Base-by-base conservation (phyloP, 768 basidiomycete species). In the Suillus sp. region DNA sequence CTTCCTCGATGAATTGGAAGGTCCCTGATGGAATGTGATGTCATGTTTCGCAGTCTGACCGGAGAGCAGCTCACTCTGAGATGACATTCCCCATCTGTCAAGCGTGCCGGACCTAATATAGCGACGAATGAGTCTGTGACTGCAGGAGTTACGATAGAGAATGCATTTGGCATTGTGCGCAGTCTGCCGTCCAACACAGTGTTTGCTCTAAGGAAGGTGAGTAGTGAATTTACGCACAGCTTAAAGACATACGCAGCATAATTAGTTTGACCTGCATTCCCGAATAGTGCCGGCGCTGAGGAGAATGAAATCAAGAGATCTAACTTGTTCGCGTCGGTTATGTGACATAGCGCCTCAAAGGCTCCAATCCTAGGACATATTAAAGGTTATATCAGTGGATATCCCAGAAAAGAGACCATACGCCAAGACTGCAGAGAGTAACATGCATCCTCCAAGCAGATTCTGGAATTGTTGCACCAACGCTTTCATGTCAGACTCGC, bases 131-230 rank as follows among this genome's bases (percentile, higher is more conserved):
- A 75, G 45, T 77, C 77, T 7, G 68, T 73, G 62, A 77, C 74
- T 5, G 75, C 74, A 1, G 76, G 77, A 62, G 75, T 71, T 25
- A 74, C 71, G 66, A 77, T 74, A 13, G 76, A 74, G 45, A 77
- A 68, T 16, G 67, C 66, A 62, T 77, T 77, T 0, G 75, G 74
- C 25, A 75, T 61, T 3, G 59, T 22, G 48, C 14, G 48, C 48
- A 50, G 16, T 50, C 48, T 30, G 27, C 25, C 48, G 8, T 50
- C 48, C 27, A 30, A 16, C 16, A 30, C 18, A 27, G 48, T 50
- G 25, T 50, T 50, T 50, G 48, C 48, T 30, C 27, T 30, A 27
- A 50, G 27, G 48, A 50, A 43, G 56, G 65, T 30, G 14, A 25
- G 27, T 9, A 37, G 43, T 61, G 30, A 62, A 40, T 16, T 7